Evolutionary conservation across 179 eudicot species (phyloP), one percentile per base, ranked within the genome.

Genomic region (Silene vulgaris): DNA sequence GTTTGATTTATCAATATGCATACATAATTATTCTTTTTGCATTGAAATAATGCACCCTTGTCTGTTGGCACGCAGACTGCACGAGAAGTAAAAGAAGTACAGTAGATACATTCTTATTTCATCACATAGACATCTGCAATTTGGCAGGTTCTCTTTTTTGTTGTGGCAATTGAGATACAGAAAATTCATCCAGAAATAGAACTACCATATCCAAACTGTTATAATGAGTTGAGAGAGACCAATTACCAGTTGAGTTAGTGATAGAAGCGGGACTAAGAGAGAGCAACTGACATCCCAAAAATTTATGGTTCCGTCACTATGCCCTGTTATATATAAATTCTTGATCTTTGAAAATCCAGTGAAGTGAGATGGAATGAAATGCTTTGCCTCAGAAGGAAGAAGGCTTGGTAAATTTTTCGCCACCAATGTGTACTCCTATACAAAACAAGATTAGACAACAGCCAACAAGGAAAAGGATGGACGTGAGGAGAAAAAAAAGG

Each of bases 251-350:
- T 96, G 97, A 76, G 85, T 86, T 56, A 96, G 37, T 62, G 96
- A 89, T 73, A 89, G 64, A 75, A 96, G 82, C 16, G 99, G 99
- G 37, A 87, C 79, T 73, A 93, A 74, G 79, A 88, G 82, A 21
- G 96, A 93, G 76, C 86, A 82, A 48, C 96, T 85, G 69, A 85
- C 88, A 81, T 96, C 94, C 99, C 99, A 96, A 73, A 96, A 88
- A 73, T 86, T 87, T 35, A 96, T 87, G 59, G 89, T 86, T 73
- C 99, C 99, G 71, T 91, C 90, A 75, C 74, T 75, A 68, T 96
- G 97, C 74, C 98, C 99, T 63, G 98, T 91, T 74, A 93, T 80
- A 83, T 88, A 90, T 77, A 96, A 76, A 84, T 90, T 91, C 79
- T 72, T 87, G 57, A 87, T 78, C 80, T 83, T 91, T 4, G 97